phyloP scores from a whole-genome alignment of 2,329 filamentous ascomycete species.

The Ramichloridium luteum region DNA sequence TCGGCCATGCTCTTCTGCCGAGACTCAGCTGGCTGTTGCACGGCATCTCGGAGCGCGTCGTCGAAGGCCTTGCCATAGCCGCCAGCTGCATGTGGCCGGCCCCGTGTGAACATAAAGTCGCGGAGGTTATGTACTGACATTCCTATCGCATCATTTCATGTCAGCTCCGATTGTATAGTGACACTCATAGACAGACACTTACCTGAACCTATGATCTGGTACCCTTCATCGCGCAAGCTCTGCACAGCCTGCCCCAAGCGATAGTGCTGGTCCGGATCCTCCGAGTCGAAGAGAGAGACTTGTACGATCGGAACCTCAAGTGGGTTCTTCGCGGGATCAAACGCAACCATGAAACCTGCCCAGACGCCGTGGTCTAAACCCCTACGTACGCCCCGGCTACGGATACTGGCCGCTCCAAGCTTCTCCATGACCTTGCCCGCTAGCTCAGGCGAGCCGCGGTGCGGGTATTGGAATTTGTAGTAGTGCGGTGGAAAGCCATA shows the following conservation, averaged over 20 bases:
- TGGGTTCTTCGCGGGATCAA: conserved; percentile 27
- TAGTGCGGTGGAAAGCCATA: conserved; percentile 60
- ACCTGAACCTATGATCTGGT: conserved; percentile 58
- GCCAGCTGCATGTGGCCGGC: conserved; percentile 13
- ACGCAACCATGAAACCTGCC: conserved; percentile 52
- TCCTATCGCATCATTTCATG: too few relatives aligned
- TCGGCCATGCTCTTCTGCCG: conserved; percentile 25
- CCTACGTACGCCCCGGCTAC: conserved; percentile 46
- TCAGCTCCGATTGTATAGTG: too few relatives aligned
- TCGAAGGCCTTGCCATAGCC: conserved; percentile 27
- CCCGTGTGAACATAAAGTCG: conserved; percentile 19
- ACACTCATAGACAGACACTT: too few relatives aligned
- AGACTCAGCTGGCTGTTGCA: conserved; percentile 18
- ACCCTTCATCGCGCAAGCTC: conserved; percentile 52
- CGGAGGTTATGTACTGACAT: conserved; percentile 48
- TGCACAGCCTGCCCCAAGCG: conserved; percentile 54
- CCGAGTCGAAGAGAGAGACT: conserved; percentile 54
- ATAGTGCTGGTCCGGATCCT: conserved; percentile 55
- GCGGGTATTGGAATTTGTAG: conserved; percentile 55
- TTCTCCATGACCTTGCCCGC: conserved; percentile 46
- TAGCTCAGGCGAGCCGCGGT: conserved; percentile 48
- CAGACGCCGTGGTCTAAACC: conserved; percentile 68
- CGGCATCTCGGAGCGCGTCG: conserved; percentile 23
- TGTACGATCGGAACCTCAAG: conserved; percentile 52
- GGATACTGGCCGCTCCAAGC: conserved; percentile 47